Percentiles rank a stretch among this genome's conserved stretches.
These are phyloP conservation scores for Dinochytrium kinnereticum DNA, from an alignment of 371 early-diverging fungal species.

Conservation along the genomic window DNA sequence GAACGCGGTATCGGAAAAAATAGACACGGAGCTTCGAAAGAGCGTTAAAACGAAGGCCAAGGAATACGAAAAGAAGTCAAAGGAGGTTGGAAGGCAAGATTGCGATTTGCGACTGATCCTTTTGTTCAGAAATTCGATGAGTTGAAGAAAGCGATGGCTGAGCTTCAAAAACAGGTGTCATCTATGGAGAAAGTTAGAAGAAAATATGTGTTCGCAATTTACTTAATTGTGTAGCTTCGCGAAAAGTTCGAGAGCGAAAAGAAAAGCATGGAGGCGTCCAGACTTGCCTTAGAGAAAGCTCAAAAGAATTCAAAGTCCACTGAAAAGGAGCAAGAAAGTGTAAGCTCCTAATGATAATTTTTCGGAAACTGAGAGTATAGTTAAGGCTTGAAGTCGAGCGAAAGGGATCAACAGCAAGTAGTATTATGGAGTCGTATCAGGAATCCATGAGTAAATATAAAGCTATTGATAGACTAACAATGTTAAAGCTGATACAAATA, in stretches of 20 bases:
- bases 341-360: neutral
- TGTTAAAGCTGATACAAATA: slow-evolving; percentile 43
- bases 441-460: slow-evolving; percentile 35
- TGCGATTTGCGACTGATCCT: neutral
- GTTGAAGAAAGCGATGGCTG: slow-evolving; percentile 37
- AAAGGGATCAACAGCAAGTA: slow-evolving; percentile 39
- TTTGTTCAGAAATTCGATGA: slow-evolving; percentile 54
- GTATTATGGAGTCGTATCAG: slow-evolving; percentile 43
- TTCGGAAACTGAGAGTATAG: slow-evolving; percentile 18
- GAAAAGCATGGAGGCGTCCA: slow-evolving; percentile 45
- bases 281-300: slow-evolving; percentile 33
- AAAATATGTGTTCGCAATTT: neutral
- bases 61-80: slow-evolving; percentile 46
- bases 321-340: slow-evolving; percentile 46
- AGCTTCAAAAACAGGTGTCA: slow-evolving; percentile 41
- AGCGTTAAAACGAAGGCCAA: slow-evolving; percentile 40
- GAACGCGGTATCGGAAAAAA: slow-evolving; percentile 30
- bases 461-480: neutral
- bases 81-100: slow-evolving; percentile 32
- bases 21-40: slow-evolving; percentile 47
- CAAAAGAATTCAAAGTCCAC: slow-evolving; percentile 42
- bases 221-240: slow-evolving; percentile 17
- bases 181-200: slow-evolving; percentile 40
- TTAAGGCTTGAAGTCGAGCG: slow-evolving; percentile 44
- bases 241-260: slow-evolving; percentile 46